Evolutionary conservation across 1,139 yeast species (phyloP).

Genomic region (Spathaspora jeffriesii): DNA sequence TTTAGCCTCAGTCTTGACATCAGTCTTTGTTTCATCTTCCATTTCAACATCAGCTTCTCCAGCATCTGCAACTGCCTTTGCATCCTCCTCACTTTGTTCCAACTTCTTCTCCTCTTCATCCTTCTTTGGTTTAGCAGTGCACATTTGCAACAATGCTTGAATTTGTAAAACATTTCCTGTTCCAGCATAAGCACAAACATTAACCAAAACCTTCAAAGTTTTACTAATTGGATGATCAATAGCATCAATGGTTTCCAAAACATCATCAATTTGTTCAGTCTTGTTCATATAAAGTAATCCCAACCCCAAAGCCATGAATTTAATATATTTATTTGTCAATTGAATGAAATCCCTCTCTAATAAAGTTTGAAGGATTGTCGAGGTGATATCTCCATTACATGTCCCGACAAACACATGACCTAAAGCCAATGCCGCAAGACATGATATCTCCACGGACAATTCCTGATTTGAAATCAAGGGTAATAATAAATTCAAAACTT

Average conservation of each 20-base stretch:
- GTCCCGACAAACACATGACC: slow-evolving; percentile 97
- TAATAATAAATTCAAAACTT: slow-evolving; percentile 70
- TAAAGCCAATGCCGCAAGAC: slow-evolving; percentile 87
- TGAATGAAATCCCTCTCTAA: slow-evolving; percentile 82
- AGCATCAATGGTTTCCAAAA: slow-evolving; percentile 90
- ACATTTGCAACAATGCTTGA: slow-evolving; percentile 86
- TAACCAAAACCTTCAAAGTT: slow-evolving; percentile 86
- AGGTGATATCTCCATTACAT: slow-evolving; percentile 91
- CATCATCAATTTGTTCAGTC: slow-evolving; percentile 94
- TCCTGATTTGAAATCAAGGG: slow-evolving; percentile 89
- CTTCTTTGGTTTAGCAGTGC: slow-evolving; percentile 61
- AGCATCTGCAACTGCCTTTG: slow-evolving; percentile 19
- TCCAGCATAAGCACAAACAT: slow-evolving; percentile 95
- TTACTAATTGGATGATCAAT: slow-evolving; percentile 94
- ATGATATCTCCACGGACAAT: slow-evolving; percentile 73
- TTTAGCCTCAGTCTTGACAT: slow-evolving; percentile 38
- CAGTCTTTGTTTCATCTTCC: slow-evolving; percentile 27
- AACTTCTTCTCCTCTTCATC: slow-evolving; percentile 35
- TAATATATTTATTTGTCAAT: slow-evolving; percentile 81
- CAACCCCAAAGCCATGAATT: slow-evolving; percentile 89
- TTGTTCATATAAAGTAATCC: slow-evolving; percentile 94
- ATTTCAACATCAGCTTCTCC: slow-evolving; percentile 27
- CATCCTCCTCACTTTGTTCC: slow-evolving; percentile 40
- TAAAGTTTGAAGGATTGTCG: slow-evolving; percentile 85
- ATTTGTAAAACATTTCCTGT: slow-evolving; percentile 97